phyloP scores from a whole-genome alignment of 352 stramenopile genomes.

The Pythium periplocum region DNA sequence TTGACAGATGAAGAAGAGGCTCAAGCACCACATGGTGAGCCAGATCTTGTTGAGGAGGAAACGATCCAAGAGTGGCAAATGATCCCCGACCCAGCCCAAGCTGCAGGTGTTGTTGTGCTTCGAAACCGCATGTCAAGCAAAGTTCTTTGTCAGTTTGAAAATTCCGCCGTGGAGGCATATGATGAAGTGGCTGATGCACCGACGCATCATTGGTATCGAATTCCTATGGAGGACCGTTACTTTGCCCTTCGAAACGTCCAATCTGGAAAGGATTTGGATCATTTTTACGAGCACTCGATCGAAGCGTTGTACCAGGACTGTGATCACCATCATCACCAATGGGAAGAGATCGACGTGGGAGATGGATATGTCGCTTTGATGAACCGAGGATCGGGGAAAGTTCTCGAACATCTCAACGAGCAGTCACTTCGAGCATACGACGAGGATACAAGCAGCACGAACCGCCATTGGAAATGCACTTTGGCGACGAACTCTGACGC shows the following conservation, averaged over 20 bases:
- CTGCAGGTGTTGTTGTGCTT: too few relatives aligned
- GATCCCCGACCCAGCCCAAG: too few relatives aligned
- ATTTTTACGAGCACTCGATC: constrained; percentile 4
- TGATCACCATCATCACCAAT: constrained; percentile 2
- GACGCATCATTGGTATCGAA: too few relatives aligned
- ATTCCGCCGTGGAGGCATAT: too few relatives aligned
- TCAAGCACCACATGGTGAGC: too few relatives aligned
- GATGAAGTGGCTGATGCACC: too few relatives aligned
- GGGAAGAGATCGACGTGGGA: background rate
- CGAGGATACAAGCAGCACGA: background rate
- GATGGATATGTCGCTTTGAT: constrained; percentile 2
- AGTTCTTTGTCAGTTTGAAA: too few relatives aligned
- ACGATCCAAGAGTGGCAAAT: too few relatives aligned
- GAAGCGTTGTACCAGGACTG: constrained; percentile 2
- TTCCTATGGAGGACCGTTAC: constrained; percentile 1
- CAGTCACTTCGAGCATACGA: background rate
- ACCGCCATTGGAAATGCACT: constrained; percentile 10
- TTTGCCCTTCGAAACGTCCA: constrained; percentile 7
- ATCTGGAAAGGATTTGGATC: constrained; percentile 8
- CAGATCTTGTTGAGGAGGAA: too few relatives aligned
- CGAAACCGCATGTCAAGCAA: too few relatives aligned
- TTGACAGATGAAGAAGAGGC: too few relatives aligned
- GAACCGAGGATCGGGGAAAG: constrained; percentile 4
- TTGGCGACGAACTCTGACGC: too few relatives aligned
- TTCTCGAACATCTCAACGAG: constrained; percentile 9